These are phyloP conservation scores for Aspergillus carlsbadensis DNA, from an alignment of 495 filamentous ascomycete genomes.

Conservation along the genomic window DNA sequence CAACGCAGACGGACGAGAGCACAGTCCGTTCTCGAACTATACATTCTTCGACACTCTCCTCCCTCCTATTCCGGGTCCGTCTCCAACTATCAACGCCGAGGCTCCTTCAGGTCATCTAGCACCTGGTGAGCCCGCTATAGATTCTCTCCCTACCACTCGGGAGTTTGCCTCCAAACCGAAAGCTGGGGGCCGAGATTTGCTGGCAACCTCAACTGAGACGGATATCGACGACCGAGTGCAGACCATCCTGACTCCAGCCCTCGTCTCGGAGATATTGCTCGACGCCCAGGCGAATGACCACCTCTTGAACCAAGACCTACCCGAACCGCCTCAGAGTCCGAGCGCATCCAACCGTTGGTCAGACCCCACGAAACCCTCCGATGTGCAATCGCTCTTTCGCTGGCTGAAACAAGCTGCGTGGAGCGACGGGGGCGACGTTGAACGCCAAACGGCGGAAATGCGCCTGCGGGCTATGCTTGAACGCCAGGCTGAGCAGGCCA, in stretches of 20 bases:
- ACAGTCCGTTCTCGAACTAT: constrained; percentile 32
- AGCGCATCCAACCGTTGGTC: neutral
- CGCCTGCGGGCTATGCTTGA: constrained; percentile 41
- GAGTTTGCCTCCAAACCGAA: constrained; percentile 36
- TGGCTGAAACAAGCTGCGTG: constrained; percentile 34
- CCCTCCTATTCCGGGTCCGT: constrained; percentile 4
- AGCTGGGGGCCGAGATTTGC: constrained; percentile 28
- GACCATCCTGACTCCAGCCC: constrained; percentile 34
- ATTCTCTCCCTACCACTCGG: constrained; percentile 21
- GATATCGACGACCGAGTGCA: constrained; percentile 11
- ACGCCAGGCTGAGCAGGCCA: constrained; percentile 10
- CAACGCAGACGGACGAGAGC: constrained; percentile 28
- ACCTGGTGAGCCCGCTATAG: constrained; percentile 4
- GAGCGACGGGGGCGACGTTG: constrained; percentile 17
- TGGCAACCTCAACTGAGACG: constrained; percentile 21
- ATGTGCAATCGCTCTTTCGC: constrained; percentile 36
- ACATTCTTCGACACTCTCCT: constrained; percentile 26
- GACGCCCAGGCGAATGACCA: constrained; percentile 34
- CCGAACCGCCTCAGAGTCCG: neutral
- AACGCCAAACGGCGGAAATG: constrained; percentile 37
- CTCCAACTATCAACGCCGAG: constrained; percentile 15
- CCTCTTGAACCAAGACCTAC: neutral
- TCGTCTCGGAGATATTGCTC: constrained; percentile 42
- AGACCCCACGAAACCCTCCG: constrained; percentile 2
- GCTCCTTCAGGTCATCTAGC: constrained; percentile 11